Conservation (phyloP, 768 basidiomycete genomes). For the Auricularia sp. region DNA sequence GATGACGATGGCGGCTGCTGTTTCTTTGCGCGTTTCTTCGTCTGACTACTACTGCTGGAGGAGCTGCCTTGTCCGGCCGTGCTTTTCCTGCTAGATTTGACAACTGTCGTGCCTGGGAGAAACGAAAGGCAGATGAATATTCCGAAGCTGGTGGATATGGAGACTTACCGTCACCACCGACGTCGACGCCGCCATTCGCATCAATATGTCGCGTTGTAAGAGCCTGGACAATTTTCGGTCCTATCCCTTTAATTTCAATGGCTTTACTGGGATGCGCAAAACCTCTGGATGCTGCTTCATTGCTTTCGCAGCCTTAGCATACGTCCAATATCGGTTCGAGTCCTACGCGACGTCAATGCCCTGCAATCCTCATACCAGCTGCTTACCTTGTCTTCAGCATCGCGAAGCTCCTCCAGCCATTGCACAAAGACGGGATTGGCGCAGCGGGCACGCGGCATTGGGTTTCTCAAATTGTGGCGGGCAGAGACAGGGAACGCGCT, state of each 20-base stretch:
- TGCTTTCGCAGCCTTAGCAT: neutral
- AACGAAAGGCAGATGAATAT: no score
- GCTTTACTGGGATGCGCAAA: neutral
- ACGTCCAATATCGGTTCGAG: neutral
- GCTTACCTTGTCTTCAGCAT: neutral
- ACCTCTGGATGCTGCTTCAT: neutral
- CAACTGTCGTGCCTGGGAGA: no score
- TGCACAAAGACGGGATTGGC: conserved; percentile 4
- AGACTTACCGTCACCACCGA: conserved; percentile 1
- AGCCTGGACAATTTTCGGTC: neutral
- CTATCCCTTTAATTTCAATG: neutral
- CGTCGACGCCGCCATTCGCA: neutral
- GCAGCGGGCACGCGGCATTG: conserved; percentile 3
- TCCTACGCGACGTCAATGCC: neutral
- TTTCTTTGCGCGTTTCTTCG: neutral
- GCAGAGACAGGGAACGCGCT: neutral
- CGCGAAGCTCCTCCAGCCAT: neutral
- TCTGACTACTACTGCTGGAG: no score
- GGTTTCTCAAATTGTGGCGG: neutral
- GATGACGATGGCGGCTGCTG: neutral
- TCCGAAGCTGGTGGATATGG: no score
- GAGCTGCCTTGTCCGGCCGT: no score
- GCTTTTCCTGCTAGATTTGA: neutral
- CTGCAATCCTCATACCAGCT: neutral
- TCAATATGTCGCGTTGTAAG: neutral